phyloP scores from a whole-genome alignment of 2,329 filamentous ascomycete species.

The Curvularia hawaiiensis region DNA sequence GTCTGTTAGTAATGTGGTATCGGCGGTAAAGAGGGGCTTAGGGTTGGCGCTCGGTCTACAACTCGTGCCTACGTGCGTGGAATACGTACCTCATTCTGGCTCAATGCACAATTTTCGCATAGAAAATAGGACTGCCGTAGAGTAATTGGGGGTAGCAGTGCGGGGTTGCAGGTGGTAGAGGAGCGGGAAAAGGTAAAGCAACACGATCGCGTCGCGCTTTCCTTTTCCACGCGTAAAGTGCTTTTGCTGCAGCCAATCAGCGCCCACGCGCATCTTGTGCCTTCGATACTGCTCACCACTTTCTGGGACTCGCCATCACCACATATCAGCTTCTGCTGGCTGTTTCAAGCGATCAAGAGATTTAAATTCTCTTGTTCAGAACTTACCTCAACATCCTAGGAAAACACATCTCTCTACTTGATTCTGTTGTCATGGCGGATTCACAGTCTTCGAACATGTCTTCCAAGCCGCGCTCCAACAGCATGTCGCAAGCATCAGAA shows the following conservation, averaged over 20 bases:
- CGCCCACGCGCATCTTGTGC: slow-evolving; percentile 13
- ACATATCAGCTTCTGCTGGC: background rate
- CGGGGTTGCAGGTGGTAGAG: slow-evolving; percentile 12
- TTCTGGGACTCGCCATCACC: background rate
- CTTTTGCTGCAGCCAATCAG: slow-evolving; percentile 24
- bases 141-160: slow-evolving; percentile 2
- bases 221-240: slow-evolving; percentile 28
- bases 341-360: background rate
- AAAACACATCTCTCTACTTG: background rate
- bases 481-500: slow-evolving; percentile 54
- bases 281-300: slow-evolving; percentile 6
- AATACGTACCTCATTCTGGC: slow-evolving; percentile 30
- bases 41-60: slow-evolving; percentile 12
- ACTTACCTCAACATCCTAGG: background rate
- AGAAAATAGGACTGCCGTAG: background rate
- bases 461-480: slow-evolving; percentile 43
- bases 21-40: slow-evolving; percentile 28
- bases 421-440: slow-evolving; percentile 32
- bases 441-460: slow-evolving; percentile 28
- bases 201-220: slow-evolving; percentile 25
- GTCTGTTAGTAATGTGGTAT: slow-evolving; percentile 25
- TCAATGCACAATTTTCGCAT: slow-evolving; percentile 11
- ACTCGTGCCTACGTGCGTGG: background rate
- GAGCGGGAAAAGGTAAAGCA: slow-evolving; percentile 12
- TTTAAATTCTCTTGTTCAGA: too few species aligned